Conservation (phyloP, 192 early-diverging fungal species). For the Phycomyces blakesleeanus region DNA sequence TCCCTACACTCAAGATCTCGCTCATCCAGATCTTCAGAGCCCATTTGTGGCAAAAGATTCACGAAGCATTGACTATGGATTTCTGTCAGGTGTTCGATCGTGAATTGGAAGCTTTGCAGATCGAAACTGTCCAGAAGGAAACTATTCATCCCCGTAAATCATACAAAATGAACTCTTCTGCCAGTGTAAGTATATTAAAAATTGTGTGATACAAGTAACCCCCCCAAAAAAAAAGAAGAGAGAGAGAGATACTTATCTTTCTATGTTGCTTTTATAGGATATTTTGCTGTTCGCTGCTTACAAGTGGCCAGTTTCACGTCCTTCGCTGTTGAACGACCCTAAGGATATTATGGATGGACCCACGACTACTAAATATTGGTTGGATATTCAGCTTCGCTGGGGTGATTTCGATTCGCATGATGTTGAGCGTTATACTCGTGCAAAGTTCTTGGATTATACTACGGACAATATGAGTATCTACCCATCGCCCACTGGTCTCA, state of each 20-base stretch:
- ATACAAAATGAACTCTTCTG: conserved; percentile 96
- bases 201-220: conserved; percentile 32
- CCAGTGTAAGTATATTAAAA: conserved; percentile 6
- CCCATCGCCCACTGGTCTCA: conserved; percentile 95
- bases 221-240: no score
- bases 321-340: conserved; percentile 87
- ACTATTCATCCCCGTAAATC: conserved; percentile 98
- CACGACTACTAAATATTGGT: conserved; percentile 95
- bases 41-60: conserved; percentile 98
- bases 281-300: conserved; percentile 94
- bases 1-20: conserved; percentile 98
- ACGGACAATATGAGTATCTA: conserved; percentile 99
- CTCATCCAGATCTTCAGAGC: conserved; percentile 98
- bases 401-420: conserved; percentile 99
- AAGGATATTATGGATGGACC: conserved; percentile 96
- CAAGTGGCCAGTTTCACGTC: conserved; percentile 97
- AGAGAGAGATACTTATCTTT: no score
- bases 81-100: conserved; percentile 90
- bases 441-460: conserved; percentile 98
- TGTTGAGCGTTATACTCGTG: conserved; percentile 96
- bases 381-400: conserved; percentile 98
- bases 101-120: conserved; percentile 94
- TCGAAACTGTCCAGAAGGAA: conserved; percentile 98
- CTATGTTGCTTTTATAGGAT: conserved; percentile 56
- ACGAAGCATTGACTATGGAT: conserved; percentile 81